phyloP scores from a whole-genome alignment of 352 stramenopile species.

The Pythium myriotylum region DNA sequence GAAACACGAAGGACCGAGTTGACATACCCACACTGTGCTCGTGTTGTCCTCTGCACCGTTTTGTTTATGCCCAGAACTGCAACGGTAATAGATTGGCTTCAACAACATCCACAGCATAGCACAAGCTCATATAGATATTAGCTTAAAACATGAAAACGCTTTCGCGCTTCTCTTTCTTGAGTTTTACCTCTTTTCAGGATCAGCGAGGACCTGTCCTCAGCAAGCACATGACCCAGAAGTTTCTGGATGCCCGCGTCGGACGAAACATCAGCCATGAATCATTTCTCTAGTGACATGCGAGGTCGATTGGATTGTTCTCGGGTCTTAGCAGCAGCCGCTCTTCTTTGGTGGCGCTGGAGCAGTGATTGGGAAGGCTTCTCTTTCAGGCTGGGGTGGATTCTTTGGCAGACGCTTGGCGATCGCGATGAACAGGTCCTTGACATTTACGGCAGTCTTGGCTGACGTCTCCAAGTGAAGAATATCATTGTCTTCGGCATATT shows the following conservation, averaged over 20 bases:
- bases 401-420: conserved; percentile 91
- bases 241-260: conserved; percentile 4
- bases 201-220: not conserved
- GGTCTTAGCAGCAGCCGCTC: conserved; percentile 70
- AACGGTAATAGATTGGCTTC: no score
- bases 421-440: conserved; percentile 99
- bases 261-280: conserved; percentile 12
- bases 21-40: no score
- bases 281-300: conserved; percentile 21
- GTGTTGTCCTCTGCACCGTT: not conserved
- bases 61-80: no score
- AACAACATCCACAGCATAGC: not conserved
- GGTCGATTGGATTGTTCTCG: conserved; percentile 1
- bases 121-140: conserved; percentile 55
- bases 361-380: conserved; percentile 85
- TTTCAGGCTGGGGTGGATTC: conserved; percentile 78
- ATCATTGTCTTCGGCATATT: conserved; percentile 98
- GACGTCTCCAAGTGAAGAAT: conserved; percentile 99
- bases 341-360: conserved; percentile 81
- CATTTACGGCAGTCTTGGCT: conserved; percentile 99
- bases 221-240: no score
- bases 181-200: conserved; percentile 15
- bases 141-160: conserved; percentile 26
- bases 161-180: conserved; percentile 6
- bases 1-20: not conserved